Percentiles rank a stretch among this genome's conserved stretches.
Conservation (phyloP, 192 early-diverging fungal species). For the Umbelopsis vinacea region DNA sequence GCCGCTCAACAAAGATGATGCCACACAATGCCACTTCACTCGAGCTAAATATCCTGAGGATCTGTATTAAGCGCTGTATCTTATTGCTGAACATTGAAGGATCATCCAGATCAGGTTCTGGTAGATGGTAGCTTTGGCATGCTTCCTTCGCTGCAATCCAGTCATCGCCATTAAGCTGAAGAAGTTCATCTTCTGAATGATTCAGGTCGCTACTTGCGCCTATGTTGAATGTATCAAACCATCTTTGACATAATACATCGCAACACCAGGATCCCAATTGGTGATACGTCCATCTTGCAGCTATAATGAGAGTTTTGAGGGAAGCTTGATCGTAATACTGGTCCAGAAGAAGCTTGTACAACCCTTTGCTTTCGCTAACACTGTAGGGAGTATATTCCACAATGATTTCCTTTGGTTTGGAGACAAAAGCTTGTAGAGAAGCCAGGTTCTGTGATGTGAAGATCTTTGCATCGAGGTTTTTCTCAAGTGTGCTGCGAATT, state of each 20-base stretch:
- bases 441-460: conserved; percentile 57
- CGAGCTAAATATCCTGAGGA: conserved; percentile 56
- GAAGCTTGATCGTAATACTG: conserved; percentile 39
- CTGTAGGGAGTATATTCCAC: conserved; percentile 58
- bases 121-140: conserved; percentile 25
- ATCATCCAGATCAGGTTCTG: conserved; percentile 38
- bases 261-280: conserved; percentile 81
- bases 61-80: conserved; percentile 65
- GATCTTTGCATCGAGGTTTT: conserved; percentile 55
- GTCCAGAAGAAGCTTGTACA: conserved; percentile 44
- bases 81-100: conserved; percentile 65
- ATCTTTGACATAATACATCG: conserved; percentile 68
- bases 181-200: too few relatives aligned
- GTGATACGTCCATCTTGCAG: conserved; percentile 45
- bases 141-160: neutral
- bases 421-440: conserved; percentile 36
- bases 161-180: too few relatives aligned
- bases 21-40: conserved; percentile 70
- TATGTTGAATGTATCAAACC: conserved; percentile 44
- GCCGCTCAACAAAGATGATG: conserved; percentile 83
- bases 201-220: too few relatives aligned
- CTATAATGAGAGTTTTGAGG: conserved; percentile 47
- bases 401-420: conserved; percentile 47
- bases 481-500: conserved; percentile 52
- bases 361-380: conserved; percentile 43